These are phyloP conservation scores for Sclerotinia sclerotiorum DNA, from an alignment of 2,329 filamentous ascomycete genomes.

Conservation along the genomic window DNA sequence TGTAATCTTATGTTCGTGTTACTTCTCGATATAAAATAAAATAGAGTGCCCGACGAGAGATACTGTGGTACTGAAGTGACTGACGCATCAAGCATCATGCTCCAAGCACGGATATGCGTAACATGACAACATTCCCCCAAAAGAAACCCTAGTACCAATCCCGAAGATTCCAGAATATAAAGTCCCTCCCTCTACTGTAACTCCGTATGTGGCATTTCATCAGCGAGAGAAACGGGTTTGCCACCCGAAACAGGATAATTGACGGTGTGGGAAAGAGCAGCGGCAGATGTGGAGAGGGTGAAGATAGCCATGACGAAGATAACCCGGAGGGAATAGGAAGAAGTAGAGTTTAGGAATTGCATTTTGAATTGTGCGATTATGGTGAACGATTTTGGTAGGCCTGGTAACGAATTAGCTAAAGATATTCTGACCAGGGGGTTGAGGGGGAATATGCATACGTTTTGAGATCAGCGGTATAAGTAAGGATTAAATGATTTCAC, in stretches of 20 bases:
- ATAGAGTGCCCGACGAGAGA: neutral
- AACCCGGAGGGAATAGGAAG: neutral
- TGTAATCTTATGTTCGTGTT: neutral
- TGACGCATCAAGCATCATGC: too few relatives aligned
- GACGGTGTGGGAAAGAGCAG: neutral
- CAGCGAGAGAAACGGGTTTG: neutral
- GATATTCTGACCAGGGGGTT: neutral
- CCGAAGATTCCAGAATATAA: neutral
- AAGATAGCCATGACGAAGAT: neutral
- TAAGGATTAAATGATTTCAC: neutral
- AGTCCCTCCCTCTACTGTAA: neutral
- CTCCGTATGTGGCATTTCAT: neutral
- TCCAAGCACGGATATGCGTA: too few relatives aligned
- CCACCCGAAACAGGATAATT: neutral
- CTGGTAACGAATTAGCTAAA: neutral
- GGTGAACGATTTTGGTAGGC: too few relatives aligned
- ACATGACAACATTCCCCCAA: rapidly evolving
- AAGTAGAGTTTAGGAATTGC: neutral
- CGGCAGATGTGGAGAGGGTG: neutral
- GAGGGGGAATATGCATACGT: neutral
- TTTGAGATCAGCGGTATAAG: neutral
- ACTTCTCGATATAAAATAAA: neutral
- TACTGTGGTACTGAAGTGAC: neutral
- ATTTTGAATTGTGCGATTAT: neutral
- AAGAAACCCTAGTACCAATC: neutral